Conservation (phyloP, 2,329 filamentous ascomycete species). For the Remersonia thermophila region DNA sequence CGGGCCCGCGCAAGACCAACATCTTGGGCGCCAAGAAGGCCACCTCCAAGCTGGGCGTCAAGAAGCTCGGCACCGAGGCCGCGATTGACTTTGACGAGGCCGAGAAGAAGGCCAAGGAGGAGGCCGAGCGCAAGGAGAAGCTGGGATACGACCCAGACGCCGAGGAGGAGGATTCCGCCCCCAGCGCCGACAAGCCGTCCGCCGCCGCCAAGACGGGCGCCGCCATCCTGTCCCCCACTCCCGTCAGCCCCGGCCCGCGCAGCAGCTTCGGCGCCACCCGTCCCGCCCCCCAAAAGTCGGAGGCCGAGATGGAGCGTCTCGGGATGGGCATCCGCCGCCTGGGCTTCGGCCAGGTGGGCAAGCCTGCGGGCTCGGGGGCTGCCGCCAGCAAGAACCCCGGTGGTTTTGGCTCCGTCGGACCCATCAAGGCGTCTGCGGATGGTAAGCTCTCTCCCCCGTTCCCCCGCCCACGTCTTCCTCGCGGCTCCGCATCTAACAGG, state of each 20-base stretch:
- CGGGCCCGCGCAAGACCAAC: conserved; percentile 65
- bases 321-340: conserved; percentile 80
- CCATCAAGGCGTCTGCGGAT: conserved; percentile 55
- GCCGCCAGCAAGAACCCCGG: conserved; percentile 57
- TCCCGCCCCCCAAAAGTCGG: conserved; percentile 47
- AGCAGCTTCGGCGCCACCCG: conserved; percentile 45
- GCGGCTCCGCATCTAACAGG: too few relatives aligned
- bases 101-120: conserved; percentile 93
- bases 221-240: conserved; percentile 60
- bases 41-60: conserved; percentile 71
- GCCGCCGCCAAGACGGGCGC: conserved; percentile 30
- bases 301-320: conserved; percentile 73
- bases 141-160: conserved; percentile 91
- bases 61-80: conserved; percentile 67
- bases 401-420: conserved; percentile 75
- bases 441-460: conserved; percentile 38
- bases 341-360: conserved; percentile 74
- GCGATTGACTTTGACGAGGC: conserved; percentile 90
- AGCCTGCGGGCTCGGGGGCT: conserved; percentile 11
- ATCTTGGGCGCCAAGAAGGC: conserved; percentile 78
- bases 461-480: too few relatives aligned
- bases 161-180: conserved; percentile 44
- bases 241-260: conserved; percentile 48
- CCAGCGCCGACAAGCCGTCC: conserved; percentile 31
- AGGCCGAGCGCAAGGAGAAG: conserved; percentile 90